phyloP scores from a whole-genome alignment of 768 basidiomycete genomes.

The Cytidiella melzeri region DNA sequence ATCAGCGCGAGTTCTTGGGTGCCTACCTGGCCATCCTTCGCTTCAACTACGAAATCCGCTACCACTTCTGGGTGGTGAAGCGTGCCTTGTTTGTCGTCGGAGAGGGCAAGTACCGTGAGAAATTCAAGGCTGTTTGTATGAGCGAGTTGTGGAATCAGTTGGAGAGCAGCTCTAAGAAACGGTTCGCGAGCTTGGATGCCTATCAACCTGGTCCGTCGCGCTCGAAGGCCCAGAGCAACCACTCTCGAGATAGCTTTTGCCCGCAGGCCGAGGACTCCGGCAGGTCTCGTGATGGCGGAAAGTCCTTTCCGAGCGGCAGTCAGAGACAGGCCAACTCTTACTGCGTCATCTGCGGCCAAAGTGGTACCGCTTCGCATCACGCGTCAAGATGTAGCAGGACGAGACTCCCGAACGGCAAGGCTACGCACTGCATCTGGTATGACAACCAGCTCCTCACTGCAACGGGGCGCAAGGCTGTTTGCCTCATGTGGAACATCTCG shows the following conservation, averaged over 20 bases:
- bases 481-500: neutral
- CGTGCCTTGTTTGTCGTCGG: neutral
- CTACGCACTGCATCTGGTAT: neutral
- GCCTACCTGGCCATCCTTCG: neutral
- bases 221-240: neutral
- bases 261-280: neutral
- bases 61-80: neutral
- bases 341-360: neutral
- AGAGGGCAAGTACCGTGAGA: neutral
- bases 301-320: neutral
- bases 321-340: neutral
- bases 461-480: neutral
- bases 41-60: neutral
- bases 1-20: neutral
- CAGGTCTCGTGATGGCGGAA: neutral
- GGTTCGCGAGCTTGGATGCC: neutral
- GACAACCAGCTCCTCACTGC: neutral
- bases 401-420: neutral
- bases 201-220: neutral
- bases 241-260: neutral
- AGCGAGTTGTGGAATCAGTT: no score
- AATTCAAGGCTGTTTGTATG: neutral
- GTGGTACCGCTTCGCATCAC: neutral
- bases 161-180: no score
- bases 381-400: neutral